Evolutionary conservation across 2,329 filamentous ascomycete genomes (phyloP), one percentile per base, ranked within the genome.

Genomic region (Diaporthe humulicola): DNA sequence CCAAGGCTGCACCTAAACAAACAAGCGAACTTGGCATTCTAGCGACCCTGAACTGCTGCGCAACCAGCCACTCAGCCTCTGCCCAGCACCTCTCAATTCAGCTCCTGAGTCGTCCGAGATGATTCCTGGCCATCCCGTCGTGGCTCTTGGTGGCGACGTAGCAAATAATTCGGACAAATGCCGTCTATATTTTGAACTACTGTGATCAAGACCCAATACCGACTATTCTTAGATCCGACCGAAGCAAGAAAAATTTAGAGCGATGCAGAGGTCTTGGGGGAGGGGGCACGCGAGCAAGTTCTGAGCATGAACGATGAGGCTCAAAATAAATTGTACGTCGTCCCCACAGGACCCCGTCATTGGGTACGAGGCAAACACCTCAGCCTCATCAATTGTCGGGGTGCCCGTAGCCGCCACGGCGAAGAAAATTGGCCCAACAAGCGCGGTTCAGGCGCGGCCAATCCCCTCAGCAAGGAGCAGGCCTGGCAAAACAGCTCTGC

Each of bases 371-470:
- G 64, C 64, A 42, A 36, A 74, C 28, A 30, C 42, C 66, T 66
- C 71, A 75, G 74, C 71, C 74, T 70, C 74, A 70, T 66, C 71
- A 54, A 52, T 7, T 52, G 64, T 69, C 64, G 64, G 64, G 45
- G 64, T 69, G 30, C 45, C 64, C 64, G 64, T 69, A 69, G 64
- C 48, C 64, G 64, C 64, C 64, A 54, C 64, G 22, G 15, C 48
- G 64, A 54, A 69, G 33, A 69, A 69, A 69, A 54, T 40, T 69
- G 64, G 64, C 38, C 64, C 45, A 40, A 52, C 36, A 71, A 52
- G 57, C 57, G 42, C 60, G 45, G 38, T 7, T 36, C 40, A 54
- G 70, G 74, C 70, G 71, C 48, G 61, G 36, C 33, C n/a, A 40
- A 19, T 25, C 19, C 10, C 33, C 36, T 42, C 42, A 70, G 48